phyloP scores from a whole-genome alignment of 192 early-diverging fungal species.

The Entomortierella lignicola region DNA sequence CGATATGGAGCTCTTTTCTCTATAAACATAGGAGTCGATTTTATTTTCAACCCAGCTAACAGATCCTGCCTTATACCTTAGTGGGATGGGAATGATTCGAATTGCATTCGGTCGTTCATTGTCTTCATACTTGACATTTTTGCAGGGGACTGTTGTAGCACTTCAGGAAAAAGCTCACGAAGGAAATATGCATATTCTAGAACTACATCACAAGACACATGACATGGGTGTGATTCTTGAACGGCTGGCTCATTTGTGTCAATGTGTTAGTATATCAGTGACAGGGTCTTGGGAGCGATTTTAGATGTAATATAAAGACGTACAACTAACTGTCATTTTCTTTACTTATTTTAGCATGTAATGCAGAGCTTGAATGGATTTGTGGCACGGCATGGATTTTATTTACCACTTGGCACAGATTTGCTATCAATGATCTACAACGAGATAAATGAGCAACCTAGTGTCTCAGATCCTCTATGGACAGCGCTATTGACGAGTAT shows the following conservation, averaged over 20 bases:
- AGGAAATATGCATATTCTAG: constrained; percentile 15
- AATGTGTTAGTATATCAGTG: constrained; percentile 39
- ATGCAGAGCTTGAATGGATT: not conserved
- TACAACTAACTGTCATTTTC: too few relatives aligned
- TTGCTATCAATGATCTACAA: constrained; percentile 43
- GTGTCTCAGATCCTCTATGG: constrained; percentile 28
- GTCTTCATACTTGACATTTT: constrained; percentile 33
- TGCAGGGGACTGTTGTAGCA: constrained; percentile 46
- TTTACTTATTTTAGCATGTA: constrained; percentile 14
- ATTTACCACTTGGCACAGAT: constrained; percentile 52
- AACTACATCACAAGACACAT: constrained; percentile 38
- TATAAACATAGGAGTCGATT: too few relatives aligned
- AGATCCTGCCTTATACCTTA: not conserved
- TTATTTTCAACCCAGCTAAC: too few relatives aligned
- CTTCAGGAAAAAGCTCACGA: constrained; percentile 17
- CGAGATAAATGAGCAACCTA: constrained; percentile 33
- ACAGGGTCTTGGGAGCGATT: too few relatives aligned
- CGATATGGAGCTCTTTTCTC: too few relatives aligned
- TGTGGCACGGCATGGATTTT: constrained; percentile 21
- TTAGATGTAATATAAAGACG: too few relatives aligned
- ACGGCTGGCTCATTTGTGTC: constrained; percentile 35
- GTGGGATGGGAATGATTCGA: constrained; percentile 44
- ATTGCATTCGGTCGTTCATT: constrained; percentile 55
- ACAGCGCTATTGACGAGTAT: constrained; percentile 28
- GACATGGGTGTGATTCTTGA: constrained; percentile 36